A percentile compares a stretch with the other conserved stretches of the same genome.
phyloP scores from a whole-genome alignment of 768 basidiomycete species.

The Psilocybe cubensis region DNA sequence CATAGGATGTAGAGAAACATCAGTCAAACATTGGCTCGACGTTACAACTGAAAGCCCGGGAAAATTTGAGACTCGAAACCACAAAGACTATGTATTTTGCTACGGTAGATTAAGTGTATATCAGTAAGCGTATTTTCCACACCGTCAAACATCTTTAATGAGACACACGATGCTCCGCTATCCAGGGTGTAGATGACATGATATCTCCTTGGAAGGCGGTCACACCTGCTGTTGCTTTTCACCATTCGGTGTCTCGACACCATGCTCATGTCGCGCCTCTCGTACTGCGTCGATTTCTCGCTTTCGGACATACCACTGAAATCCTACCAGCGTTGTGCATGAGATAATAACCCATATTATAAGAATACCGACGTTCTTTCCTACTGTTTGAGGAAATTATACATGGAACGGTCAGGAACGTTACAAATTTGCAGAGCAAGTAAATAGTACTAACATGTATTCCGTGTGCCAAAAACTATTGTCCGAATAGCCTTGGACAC shows the following conservation, averaged over 20 bases:
- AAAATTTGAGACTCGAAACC: too few relatives aligned
- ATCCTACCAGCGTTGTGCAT: neutral
- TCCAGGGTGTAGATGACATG: too few relatives aligned
- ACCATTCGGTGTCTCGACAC: neutral
- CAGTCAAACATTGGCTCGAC: too few relatives aligned
- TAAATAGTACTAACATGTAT: slow-evolving; percentile 45
- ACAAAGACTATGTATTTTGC: too few relatives aligned
- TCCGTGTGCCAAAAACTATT: slow-evolving; percentile 67
- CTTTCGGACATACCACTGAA: slow-evolving; percentile 3
- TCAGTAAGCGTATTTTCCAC: too few relatives aligned
- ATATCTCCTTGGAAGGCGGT: neutral
- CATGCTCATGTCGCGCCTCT: neutral
- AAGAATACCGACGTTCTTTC: slow-evolving; percentile 63
- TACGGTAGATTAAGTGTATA: too few relatives aligned
- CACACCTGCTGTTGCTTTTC: neutral
- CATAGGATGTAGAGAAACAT: too few relatives aligned
- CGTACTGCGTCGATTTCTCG: neutral
- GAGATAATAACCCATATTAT: slow-evolving; percentile 48
- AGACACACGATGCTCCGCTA: too few relatives aligned
- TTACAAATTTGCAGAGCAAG: neutral
- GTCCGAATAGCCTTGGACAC: slow-evolving; percentile 63
- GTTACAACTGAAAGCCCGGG: too few relatives aligned
- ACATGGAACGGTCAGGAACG: neutral
- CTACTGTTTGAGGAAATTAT: slow-evolving; percentile 41
- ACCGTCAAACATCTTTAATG: too few relatives aligned